Base-by-base conservation (phyloP, 139 green algal species). In the Chara braunii region DNA sequence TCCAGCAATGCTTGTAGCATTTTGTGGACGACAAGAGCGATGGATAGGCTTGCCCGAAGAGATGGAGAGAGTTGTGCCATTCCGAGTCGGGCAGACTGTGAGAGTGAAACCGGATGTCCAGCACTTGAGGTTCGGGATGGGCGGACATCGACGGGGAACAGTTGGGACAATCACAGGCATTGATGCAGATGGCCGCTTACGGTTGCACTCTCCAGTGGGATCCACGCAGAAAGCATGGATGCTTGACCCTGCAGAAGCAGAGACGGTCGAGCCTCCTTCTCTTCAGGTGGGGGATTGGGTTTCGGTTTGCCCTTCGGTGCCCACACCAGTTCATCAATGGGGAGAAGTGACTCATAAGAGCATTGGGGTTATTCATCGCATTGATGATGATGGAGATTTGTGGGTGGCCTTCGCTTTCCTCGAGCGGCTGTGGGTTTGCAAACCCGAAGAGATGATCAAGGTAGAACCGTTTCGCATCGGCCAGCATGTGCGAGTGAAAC, bases 371-470 rank as follows among this genome's bases (percentile, higher is more conserved):
- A 35, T 63, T 5, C 53, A 63, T 35, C 53, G 53, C 40, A 36
- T 63, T 57, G 53, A 36, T 35, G 53, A 36, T 7, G 53, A 63
- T 8, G 53, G 53, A 5, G 53, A 63, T 35, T 8, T 63, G 6
- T 63, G 53, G 53, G 26, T 63, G 6, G 53, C 53, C 40, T 63
- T 63, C 36, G 50, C 32, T 35, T 63, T 63, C 8, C 53, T 63
- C 6, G 8, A 63, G 5, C 37, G 53, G 6, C 40, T 63, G 53
- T 63, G 53, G 53, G 28, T 63, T 7, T 63, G 53, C 40, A 31
- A 35, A 48, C 6, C 53, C 14, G 37, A 24, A 7, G 53, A 63
- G 40, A 36, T 63, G 53, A 35, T 60, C 7, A 33, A 35, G 40
- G 26, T 63, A 35, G 53, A 33, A 35, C 53, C 53, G 6, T 63